Conservation (phyloP, 345 rosid species). For the Brassica juncea region DNA sequence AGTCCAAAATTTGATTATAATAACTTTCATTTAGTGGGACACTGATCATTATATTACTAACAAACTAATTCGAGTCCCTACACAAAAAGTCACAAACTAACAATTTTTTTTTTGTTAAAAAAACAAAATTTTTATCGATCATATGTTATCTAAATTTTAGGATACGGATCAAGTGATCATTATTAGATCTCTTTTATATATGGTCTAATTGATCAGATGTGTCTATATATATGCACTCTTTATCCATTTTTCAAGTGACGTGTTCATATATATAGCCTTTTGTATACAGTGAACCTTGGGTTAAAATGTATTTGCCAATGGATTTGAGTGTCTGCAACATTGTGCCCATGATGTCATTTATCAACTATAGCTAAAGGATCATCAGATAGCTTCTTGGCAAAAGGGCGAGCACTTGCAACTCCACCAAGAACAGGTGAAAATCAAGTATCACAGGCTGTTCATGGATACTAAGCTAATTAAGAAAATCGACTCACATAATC, state of each 20-base stretch:
- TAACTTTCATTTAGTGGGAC: background rate
- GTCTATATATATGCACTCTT: too few relatives aligned
- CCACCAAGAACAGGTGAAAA: slow-evolving; percentile 98
- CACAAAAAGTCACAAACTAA: background rate
- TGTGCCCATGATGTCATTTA: slow-evolving; percentile 93
- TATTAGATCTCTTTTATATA: too few relatives aligned
- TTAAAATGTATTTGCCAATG: background rate
- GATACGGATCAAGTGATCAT: too few relatives aligned
- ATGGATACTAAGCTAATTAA: background rate
- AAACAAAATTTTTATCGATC: background rate
- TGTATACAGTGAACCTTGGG: too few relatives aligned
- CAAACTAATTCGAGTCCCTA: background rate
- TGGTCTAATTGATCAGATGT: too few relatives aligned
- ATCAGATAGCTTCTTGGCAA: slow-evolving; percentile 79
- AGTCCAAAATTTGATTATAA: background rate
- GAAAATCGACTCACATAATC: too few relatives aligned
- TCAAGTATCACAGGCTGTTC: slow-evolving; percentile 91
- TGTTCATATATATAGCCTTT: too few relatives aligned
- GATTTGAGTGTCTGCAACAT: slow-evolving; percentile 81
- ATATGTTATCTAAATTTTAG: background rate
- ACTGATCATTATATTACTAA: background rate
- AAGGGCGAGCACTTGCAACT: slow-evolving; percentile 88
- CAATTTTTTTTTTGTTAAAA: background rate
- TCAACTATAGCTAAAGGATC: slow-evolving; percentile 99
- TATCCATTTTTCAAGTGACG: too few relatives aligned